Evolutionary conservation across 2,329 filamentous ascomycete genomes (phyloP).

Genomic region (Ophiosphaerella korrae): DNA sequence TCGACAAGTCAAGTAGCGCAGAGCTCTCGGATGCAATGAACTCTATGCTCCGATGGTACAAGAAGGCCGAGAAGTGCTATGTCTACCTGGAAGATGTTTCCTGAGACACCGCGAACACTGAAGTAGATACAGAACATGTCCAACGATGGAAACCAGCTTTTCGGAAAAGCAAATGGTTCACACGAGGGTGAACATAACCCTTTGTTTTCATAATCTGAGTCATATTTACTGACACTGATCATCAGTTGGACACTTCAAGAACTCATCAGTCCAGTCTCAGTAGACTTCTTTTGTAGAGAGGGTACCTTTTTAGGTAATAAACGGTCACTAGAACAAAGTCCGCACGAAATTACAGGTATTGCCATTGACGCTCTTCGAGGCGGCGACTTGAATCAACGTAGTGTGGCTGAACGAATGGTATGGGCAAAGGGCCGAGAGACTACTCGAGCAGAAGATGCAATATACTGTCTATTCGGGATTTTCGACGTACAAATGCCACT

Average conservation of each 20-base stretch:
- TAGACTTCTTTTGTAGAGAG: constrained; percentile 1
- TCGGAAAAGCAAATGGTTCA: not conserved
- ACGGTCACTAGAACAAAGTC: not conserved
- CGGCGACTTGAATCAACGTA: not conserved
- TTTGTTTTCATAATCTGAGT: too few species aligned
- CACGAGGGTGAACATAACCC: not conserved
- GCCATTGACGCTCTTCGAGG: not conserved
- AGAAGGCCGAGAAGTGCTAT: too few species aligned
- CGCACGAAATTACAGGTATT: not conserved
- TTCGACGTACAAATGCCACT: constrained; percentile 8
- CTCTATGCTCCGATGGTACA: constrained; percentile 32
- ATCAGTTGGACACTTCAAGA: not conserved
- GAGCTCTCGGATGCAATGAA: too few species aligned
- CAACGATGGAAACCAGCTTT: not conserved
- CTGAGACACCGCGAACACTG: too few species aligned
- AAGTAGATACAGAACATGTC: too few species aligned
- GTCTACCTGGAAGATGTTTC: too few species aligned
- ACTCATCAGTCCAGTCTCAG: not conserved
- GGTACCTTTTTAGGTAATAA: not conserved
- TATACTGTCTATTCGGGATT: constrained; percentile 14
- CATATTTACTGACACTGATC: too few species aligned
- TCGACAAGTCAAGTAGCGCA: constrained; percentile 18
- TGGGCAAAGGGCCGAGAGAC: constrained; percentile 8
- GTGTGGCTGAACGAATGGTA: not conserved
- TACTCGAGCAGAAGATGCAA: constrained; percentile 4